Conservation (phyloP, 192 early-diverging fungal species). For the Phlyctochytrium planicorne region DNA sequence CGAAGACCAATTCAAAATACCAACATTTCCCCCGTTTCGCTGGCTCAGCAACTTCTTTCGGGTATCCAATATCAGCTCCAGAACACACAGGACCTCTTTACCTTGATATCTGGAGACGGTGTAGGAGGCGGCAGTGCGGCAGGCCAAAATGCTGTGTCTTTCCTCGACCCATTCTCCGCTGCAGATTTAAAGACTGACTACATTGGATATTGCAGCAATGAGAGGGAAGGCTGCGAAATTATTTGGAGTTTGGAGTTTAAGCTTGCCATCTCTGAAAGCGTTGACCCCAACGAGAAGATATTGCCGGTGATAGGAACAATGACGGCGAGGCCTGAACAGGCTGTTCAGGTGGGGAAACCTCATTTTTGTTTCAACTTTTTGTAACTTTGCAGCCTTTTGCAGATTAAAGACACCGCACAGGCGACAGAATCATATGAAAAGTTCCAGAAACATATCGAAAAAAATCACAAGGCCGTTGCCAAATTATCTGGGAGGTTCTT, state of each 20-base stretch:
- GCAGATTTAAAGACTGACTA: constrained; percentile 1
- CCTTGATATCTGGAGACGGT: constrained; percentile 6
- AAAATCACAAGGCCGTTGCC: constrained; percentile 10
- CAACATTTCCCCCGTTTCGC: constrained; percentile 2
- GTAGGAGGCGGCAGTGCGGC: background rate
- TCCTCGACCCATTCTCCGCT: background rate
- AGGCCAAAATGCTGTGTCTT: background rate
- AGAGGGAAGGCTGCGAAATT: constrained; percentile 20
- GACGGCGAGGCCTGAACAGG: background rate
- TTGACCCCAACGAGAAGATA: background rate
- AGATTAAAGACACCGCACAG: background rate
- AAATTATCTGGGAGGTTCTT: constrained; percentile 11
- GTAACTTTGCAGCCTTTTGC: background rate
- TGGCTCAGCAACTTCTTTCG: constrained; percentile 21
- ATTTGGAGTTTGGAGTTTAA: constrained; percentile 21
- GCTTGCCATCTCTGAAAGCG: background rate
- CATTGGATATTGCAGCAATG: constrained; percentile 19
- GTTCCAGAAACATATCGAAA: background rate
- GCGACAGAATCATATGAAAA: background rate
- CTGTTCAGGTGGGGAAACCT: background rate
- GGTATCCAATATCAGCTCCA: constrained; percentile 26
- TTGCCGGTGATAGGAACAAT: constrained; percentile 12
- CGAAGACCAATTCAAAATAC: background rate
- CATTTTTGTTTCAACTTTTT: background rate
- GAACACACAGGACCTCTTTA: constrained; percentile 27